Evolutionary conservation across 2,329 filamentous ascomycete species (phyloP).

Genomic region (Xylariaceae sp.): DNA sequence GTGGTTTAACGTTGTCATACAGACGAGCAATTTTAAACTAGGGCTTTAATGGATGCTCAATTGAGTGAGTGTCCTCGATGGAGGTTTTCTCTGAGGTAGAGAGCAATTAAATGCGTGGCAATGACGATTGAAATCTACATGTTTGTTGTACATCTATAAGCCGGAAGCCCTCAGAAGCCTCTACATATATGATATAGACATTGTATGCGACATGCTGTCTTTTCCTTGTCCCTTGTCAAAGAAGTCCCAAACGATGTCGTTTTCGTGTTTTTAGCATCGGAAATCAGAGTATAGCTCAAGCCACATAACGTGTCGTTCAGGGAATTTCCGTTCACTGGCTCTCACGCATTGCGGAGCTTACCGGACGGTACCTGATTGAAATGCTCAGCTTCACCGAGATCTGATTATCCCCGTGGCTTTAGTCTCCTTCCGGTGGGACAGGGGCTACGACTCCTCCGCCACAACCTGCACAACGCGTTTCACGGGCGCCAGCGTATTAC

Average conservation of each 20-base stretch:
- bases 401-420: background rate
- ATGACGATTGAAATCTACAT: background rate
- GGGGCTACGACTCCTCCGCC: constrained; percentile 22
- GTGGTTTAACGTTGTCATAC: too few species aligned
- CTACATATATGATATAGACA: background rate
- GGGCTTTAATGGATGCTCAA: background rate
- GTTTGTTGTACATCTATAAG: background rate
- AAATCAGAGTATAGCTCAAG: background rate
- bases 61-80: background rate
- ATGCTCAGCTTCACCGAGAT: background rate
- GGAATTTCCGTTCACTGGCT: background rate
- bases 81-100: background rate
- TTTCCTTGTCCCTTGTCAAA: background rate
- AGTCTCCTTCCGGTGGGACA: too few species aligned
- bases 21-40: too few species aligned
- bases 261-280: background rate
- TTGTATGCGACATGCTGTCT: background rate
- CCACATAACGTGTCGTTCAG: background rate
- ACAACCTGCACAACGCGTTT: constrained; percentile 36
- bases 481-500: constrained; percentile 33
- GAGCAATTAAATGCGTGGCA: background rate
- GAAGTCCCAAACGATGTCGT: background rate
- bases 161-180: background rate
- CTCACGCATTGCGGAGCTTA: background rate
- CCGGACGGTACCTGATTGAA: background rate